Percentiles rank a stretch among this genome's conserved stretches.
phyloP scores from a whole-genome alignment of 2,329 filamentous ascomycete species.

The Aspergillus quadrilineatus region DNA sequence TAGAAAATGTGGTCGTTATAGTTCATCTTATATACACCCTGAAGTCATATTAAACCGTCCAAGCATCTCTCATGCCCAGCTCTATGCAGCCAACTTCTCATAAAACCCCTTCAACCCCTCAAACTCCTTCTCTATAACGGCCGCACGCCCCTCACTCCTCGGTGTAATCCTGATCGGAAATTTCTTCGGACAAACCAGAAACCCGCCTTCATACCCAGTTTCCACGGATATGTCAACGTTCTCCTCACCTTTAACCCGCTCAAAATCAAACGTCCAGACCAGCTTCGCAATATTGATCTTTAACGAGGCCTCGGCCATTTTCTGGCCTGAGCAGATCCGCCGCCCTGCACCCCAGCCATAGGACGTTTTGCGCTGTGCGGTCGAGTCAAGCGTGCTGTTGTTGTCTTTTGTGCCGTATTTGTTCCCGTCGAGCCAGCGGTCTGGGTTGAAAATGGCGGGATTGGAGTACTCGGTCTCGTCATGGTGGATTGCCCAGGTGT shows the following conservation, averaged over 20 bases:
- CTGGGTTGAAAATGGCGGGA: background rate
- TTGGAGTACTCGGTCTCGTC: background rate
- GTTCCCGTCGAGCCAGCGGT: background rate
- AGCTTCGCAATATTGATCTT: conserved; percentile 6
- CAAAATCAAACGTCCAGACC: conserved; percentile 3
- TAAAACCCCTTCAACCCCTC: conserved; percentile 2
- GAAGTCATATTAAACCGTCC: too few relatives aligned
- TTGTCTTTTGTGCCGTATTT: background rate
- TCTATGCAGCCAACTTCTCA: background rate
- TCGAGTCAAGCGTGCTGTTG: background rate
- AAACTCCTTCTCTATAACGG: background rate
- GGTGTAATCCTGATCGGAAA: background rate
- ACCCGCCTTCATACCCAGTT: conserved; percentile 1
- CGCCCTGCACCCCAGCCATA: conserved; percentile 9
- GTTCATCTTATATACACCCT: too few relatives aligned
- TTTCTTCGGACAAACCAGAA: conserved; percentile 4
- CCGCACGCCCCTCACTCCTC: background rate
- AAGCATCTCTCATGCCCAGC: too few relatives aligned
- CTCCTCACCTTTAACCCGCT: background rate
- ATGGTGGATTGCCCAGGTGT: conserved; percentile 6
- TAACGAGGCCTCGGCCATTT: conserved; percentile 6
- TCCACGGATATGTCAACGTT: background rate
- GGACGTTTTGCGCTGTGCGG: background rate
- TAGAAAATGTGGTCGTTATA: too few relatives aligned
- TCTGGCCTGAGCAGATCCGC: conserved; percentile 5